Conservation (phyloP, 169 alveolate genomes). For the Plasmodium adleri region DNA sequence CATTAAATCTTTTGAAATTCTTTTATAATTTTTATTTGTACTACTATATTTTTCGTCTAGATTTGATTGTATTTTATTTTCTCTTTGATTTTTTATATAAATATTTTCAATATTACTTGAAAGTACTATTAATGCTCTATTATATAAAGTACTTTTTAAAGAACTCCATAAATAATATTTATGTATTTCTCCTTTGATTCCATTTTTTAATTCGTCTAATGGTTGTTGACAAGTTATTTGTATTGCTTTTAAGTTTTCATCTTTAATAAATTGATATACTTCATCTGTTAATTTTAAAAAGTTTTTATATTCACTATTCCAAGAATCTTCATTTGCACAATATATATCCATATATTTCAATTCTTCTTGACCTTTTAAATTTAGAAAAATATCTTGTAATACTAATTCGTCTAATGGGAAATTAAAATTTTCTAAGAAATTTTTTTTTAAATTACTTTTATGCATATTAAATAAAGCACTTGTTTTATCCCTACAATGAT, state of each 20-base stretch:
- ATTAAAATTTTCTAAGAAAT: constrained; percentile 74
- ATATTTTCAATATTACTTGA: constrained; percentile 75
- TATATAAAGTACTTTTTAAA: constrained; percentile 41
- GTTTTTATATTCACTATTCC: constrained; percentile 66
- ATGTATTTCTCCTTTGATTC: constrained; percentile 52
- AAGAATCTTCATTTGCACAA: constrained; percentile 76
- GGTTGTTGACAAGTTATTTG: constrained; percentile 77
- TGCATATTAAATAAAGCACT: constrained; percentile 70
- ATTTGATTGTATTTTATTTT: constrained; percentile 59
- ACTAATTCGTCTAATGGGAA: constrained; percentile 77
- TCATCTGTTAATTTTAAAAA: constrained; percentile 72
- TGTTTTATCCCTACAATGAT: constrained; percentile 75
- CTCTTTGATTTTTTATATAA: constrained; percentile 73
- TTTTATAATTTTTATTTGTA: constrained; percentile 45
- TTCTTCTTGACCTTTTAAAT: constrained; percentile 74
- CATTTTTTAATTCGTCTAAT: constrained; percentile 74
- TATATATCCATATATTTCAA: constrained; percentile 73
- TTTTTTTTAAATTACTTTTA: constrained; percentile 63
- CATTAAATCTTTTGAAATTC: constrained; percentile 76
- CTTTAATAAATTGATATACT: constrained; percentile 57
- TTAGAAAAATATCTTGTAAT: constrained; percentile 65
- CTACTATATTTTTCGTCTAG: constrained; percentile 33
- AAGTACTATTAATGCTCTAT: constrained; percentile 70
- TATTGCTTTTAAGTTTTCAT: constrained; percentile 75
- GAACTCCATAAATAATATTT: constrained; percentile 76